phyloP scores from a whole-genome alignment of 257 asterid genomes.

The Solanum rostratum region DNA sequence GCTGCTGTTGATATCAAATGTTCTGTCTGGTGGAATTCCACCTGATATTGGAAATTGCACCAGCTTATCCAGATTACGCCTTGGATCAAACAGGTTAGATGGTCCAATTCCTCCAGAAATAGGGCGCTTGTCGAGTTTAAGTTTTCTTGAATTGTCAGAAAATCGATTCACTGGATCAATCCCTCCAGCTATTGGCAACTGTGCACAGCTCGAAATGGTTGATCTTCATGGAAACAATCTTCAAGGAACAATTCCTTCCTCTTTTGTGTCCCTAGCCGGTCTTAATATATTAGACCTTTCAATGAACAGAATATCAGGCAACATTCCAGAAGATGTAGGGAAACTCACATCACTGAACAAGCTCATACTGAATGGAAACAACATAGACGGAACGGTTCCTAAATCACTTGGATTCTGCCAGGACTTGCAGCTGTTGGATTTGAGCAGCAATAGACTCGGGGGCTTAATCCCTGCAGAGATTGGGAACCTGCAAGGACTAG shows the following conservation, averaged over 20 bases:
- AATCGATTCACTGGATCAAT: constrained; percentile 42
- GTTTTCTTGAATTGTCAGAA: constrained; percentile 55
- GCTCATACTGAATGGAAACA: constrained; percentile 41
- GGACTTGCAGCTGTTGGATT: constrained; percentile 57
- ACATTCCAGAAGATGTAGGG: constrained; percentile 42
- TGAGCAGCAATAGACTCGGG: constrained; percentile 36
- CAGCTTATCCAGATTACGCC: constrained; percentile 40
- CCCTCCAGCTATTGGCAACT: constrained; percentile 49
- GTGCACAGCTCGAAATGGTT: constrained; percentile 49
- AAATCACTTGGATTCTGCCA: constrained; percentile 41
- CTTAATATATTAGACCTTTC: constrained; percentile 61
- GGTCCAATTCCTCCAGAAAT: constrained; percentile 48
- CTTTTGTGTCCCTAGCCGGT: constrained; percentile 32
- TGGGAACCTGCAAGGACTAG: constrained; percentile 42
- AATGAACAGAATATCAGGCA: constrained; percentile 42
- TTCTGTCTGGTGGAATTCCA: constrained; percentile 47
- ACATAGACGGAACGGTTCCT: constrained; percentile 40
- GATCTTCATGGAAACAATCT: constrained; percentile 53
- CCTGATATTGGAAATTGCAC: constrained; percentile 59
- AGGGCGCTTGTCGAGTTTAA: constrained; percentile 26
- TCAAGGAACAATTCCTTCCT: constrained; percentile 43
- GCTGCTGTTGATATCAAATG: constrained; percentile 50
- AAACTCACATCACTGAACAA: constrained; percentile 48
- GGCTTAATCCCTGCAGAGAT: constrained; percentile 55
- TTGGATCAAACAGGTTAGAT: constrained; percentile 40